Percentiles rank a stretch among this genome's conserved stretches.
Conservation (phyloP, 2,329 filamentous ascomycete species). For the Ceratocystis smalleyi region DNA sequence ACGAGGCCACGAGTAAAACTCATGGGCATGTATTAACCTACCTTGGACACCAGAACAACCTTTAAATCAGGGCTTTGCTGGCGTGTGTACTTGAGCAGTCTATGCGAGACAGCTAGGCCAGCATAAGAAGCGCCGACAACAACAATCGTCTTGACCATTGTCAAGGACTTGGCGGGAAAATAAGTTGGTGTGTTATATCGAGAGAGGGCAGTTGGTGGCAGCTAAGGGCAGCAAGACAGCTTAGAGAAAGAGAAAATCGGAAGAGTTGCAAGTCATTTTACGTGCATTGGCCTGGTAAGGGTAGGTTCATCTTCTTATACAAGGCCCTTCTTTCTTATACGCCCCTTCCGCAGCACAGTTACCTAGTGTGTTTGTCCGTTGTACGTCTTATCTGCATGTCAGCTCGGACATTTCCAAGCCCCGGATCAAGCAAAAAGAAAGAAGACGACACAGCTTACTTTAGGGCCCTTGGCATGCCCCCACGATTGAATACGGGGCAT, state of each 20-base stretch:
- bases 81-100: slow-evolving; percentile 37
- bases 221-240: not conserved
- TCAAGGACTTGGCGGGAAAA: slow-evolving; percentile 5
- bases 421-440: not conserved
- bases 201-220: not conserved
- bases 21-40: slow-evolving; percentile 20
- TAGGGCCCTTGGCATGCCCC: not conserved
- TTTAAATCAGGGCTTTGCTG: slow-evolving; percentile 32
- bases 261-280: not conserved
- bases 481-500: not conserved
- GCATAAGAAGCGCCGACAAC: slow-evolving; percentile 39
- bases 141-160: slow-evolving; percentile 38
- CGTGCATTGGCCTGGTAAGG: not conserved
- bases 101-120: slow-evolving; percentile 38
- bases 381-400: not conserved
- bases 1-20: too few relatives aligned
- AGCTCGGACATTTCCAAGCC: not conserved
- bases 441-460: not conserved
- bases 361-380: not conserved
- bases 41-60: slow-evolving; percentile 41
- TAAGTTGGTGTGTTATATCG: not conserved
- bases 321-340: not conserved
- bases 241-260: not conserved
- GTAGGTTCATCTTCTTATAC: not conserved
- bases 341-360: not conserved